Base-by-base conservation (phyloP, 1,284 basidiomycete species). In the Malassezia yamatoensis region DNA sequence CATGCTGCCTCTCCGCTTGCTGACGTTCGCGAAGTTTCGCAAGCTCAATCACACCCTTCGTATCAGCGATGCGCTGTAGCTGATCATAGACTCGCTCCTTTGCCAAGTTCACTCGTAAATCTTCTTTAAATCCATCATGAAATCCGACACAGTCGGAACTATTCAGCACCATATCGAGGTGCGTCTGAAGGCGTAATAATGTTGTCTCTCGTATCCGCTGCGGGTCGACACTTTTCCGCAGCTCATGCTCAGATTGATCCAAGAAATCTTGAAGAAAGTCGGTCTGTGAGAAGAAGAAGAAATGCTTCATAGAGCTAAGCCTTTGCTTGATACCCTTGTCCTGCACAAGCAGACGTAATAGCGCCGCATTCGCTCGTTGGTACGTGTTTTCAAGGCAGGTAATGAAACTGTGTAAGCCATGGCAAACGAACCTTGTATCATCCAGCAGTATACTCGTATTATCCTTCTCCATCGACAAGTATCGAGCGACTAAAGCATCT, bases 181-280 rank as follows among this genome's bases (percentile, higher is more conserved):
- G 71, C n/a, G 67, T 67, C 46, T 72, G 69, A 37, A 74, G 53
- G 1, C 70, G 61, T 37, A 66, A 62, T 54, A 65, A 60, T 35
- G 67, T 66, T 42, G 66, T 66, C 44, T 74, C 71, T 67, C 86
- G 86, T 29, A 68, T 64, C 45, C 62, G 64, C 33, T 56, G 63
- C 6, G 70, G 68, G 21, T 64, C 62, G 10, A 74, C 70, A 42
- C 59, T 61, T 49, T 72, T 70, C 54, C 60, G 59, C 11, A 74
- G 65, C 57, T 74, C 72, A 33, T 66, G 64, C 1, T 51, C 56
- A 12, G 70, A 66, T 48, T 68, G 65, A 47, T 73, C 72, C n/a
- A 71, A 44, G 56, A 73, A 74, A 20, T 67, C 68, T 16, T 62
- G 63, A 41, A 74, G 64, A 50, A 73, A 74, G 51, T 74, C 72